Base-by-base conservation (phyloP, 2,329 filamentous ascomycete species). In the Aspergillus versicolor region DNA sequence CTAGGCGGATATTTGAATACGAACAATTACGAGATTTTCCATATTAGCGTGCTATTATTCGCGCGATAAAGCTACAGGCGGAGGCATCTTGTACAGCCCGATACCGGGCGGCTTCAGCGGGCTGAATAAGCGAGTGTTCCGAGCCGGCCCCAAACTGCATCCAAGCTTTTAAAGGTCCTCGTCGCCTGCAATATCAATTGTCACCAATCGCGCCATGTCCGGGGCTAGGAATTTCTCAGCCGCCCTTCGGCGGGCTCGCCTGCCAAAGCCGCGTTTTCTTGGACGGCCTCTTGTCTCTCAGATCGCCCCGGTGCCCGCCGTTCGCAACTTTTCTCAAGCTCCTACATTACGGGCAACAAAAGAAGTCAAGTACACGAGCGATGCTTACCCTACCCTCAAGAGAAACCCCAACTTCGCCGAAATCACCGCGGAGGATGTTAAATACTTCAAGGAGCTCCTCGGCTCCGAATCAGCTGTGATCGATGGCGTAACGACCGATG, bases 371-470 rank as follows among this genome's bases (percentile, higher is more conserved):
- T 90, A 89, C 77, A 99, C 94, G 15, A 86, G 90, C 53, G 90
- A 96, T 65, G 89, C 87, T 71, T 86, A 83, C 57, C 93, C 94
- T 8, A 82, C 89, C 58, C 80, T 99, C 68, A 85, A 92, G 78
- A 85, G 94, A 64, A 86, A 97, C 69, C 73, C 84, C 13, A 87
- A 86, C 27, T 99, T 94, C 74, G 68, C 68, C 12, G 68, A 80
- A 70, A 77, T 99, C 65, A 91, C 87, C 3, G 74, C 81, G 44
- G 88, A 93, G 40, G 89, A 99, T 81, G 90, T 97, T 53, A 81
- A 85, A 48, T 87, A 85, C 77, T 97, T 99, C 82, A 87, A 88
- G 72, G 79, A 85, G 19, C 77, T 97, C n/a, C 82, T 99, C 34
- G 90, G 91, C 54, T 83, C 84, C 48, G 85, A 88, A 37, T 90